These are phyloP conservation scores for Hibiscus tridactylites DNA, from an alignment of 345 rosid species.

Conservation along the genomic window DNA sequence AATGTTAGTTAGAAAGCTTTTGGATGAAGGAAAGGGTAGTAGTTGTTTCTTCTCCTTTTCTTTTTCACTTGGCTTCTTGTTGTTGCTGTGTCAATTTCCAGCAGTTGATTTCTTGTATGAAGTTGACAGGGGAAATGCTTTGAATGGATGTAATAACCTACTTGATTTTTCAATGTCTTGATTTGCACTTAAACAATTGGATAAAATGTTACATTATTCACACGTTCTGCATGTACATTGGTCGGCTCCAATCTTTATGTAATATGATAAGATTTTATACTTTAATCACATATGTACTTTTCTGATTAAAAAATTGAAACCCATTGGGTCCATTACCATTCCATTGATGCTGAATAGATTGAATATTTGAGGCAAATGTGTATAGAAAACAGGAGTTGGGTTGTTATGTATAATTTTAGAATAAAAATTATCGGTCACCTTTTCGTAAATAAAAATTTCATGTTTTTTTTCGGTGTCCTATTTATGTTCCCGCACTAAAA, in stretches of 20 bases:
- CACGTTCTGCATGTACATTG: neutral
- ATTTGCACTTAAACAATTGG: neutral
- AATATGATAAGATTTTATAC: no score
- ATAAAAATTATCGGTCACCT: no score
- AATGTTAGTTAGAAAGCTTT: conserved; percentile 1
- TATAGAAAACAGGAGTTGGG: no score
- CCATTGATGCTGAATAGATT: no score
- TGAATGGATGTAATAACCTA: conserved; percentile 7
- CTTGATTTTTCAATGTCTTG: neutral
- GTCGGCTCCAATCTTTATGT: neutral
- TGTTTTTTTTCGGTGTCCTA: no score
- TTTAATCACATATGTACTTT: no score
- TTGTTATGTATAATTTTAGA: no score
- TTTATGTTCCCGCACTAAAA: no score
- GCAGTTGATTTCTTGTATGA: neutral
- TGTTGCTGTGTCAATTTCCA: conserved; percentile 6
- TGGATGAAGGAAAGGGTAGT: neutral
- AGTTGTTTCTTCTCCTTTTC: neutral
- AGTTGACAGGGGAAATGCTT: neutral
- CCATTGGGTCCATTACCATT: no score
- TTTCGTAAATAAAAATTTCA: no score
- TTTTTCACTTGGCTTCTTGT: neutral
- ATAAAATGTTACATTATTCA: neutral
- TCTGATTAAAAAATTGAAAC: no score
- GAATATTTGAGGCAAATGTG: no score